Conservation (phyloP, 768 basidiomycete genomes). For the Russula sp. region DNA sequence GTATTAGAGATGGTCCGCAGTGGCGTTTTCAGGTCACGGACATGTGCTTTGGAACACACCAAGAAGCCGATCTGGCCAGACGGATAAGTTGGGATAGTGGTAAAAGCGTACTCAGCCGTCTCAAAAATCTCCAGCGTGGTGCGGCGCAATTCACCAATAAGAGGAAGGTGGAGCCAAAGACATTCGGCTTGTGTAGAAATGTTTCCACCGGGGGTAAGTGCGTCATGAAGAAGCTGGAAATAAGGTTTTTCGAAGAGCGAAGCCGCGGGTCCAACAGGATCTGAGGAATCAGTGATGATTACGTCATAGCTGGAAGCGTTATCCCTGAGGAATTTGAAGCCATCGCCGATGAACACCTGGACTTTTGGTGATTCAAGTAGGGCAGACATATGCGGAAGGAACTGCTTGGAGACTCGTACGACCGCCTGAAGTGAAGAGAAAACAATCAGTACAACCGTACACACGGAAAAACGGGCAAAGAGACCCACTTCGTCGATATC, state of each 20-base stretch:
- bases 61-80: slow-evolving; percentile 98
- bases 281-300: slow-evolving; percentile 98
- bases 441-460: neutral
- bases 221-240: slow-evolving; percentile 91
- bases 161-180: slow-evolving; percentile 87
- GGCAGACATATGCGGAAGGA: slow-evolving; percentile 89
- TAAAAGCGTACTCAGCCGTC: slow-evolving; percentile 84
- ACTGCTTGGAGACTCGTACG: slow-evolving; percentile 88
- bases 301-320: slow-evolving; percentile 89
- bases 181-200: slow-evolving; percentile 97
- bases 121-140: slow-evolving; percentile 76
- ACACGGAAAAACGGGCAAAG: neutral
- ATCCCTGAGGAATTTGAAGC: slow-evolving; percentile 93
- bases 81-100: slow-evolving; percentile 97
- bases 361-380: slow-evolving; percentile 80
- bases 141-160: slow-evolving; percentile 72
- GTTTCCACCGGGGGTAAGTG: slow-evolving; percentile 83
- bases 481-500: slow-evolving; percentile 88
- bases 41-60: slow-evolving; percentile 75
- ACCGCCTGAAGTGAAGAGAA: slow-evolving; percentile 60
- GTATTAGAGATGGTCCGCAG: slow-evolving; percentile 68
- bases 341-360: slow-evolving; percentile 84
- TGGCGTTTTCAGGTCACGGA: slow-evolving; percentile 68
- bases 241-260: slow-evolving; percentile 96
- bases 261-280: slow-evolving; percentile 94